Percentiles rank a stretch among this genome's conserved stretches.
These are phyloP conservation scores for Venustampulla echinocandica DNA, from an alignment of 495 filamentous ascomycete genomes.

Conservation along the genomic window DNA sequence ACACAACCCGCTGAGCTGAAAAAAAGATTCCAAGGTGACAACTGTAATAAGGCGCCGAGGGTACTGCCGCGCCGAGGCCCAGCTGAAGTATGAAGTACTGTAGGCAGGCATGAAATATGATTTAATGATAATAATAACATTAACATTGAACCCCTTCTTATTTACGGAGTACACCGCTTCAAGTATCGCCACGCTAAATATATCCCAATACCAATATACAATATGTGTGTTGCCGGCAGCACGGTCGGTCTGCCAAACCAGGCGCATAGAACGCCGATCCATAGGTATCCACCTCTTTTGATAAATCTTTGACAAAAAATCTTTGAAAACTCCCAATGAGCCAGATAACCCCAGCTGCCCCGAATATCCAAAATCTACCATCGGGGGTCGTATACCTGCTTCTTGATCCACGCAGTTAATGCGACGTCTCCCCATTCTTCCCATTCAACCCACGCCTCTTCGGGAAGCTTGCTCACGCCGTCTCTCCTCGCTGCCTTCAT, in stretches of 20 bases:
- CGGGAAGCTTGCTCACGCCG: conserved; percentile 45
- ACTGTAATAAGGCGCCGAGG: no score
- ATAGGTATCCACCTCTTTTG: background rate
- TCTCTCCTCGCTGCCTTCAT: conserved; percentile 74
- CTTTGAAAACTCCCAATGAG: background rate
- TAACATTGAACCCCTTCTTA: no score
- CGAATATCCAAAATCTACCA: conserved; percentile 4
- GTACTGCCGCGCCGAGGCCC: no score
- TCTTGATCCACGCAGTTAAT: conserved; percentile 70
- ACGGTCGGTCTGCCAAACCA: background rate
- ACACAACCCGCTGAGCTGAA: no score
- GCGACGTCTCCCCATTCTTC: conserved; percentile 71
- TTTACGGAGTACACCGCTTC: no score
- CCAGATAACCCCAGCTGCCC: no score
- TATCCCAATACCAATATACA: no score
- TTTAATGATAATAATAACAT: no score
- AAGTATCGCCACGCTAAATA: background rate
- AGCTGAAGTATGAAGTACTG: no score
- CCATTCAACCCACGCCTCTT: conserved; percentile 73
- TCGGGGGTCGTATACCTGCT: conserved; percentile 70
- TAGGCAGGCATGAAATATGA: no score
- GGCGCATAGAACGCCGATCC: background rate
- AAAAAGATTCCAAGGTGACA: no score
- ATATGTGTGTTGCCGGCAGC: background rate
- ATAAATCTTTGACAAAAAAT: background rate